Conservation (phyloP, 495 filamentous ascomycete genomes). For the Penicillium ochrochloron region DNA sequence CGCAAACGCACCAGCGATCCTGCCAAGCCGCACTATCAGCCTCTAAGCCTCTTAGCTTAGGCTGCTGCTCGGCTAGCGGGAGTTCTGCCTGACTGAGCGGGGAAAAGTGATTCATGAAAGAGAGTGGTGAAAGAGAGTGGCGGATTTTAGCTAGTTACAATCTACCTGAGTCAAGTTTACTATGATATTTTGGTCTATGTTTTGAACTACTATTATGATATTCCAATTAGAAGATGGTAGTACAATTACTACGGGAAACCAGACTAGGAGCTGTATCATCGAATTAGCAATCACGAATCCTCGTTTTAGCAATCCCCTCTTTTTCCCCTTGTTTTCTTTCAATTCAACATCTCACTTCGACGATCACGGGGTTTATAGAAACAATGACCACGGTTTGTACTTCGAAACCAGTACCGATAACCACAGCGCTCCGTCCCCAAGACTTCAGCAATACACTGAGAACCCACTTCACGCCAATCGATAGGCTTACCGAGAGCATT, state of each 20-base stretch:
- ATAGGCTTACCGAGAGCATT: background rate
- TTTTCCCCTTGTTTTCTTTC: no score
- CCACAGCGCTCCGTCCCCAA: background rate
- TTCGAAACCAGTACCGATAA: background rate
- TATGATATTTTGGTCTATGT: no score
- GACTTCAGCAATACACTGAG: background rate
- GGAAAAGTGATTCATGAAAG: background rate
- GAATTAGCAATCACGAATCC: no score
- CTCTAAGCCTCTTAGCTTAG: background rate
- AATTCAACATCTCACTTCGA: no score
- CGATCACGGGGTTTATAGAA: no score
- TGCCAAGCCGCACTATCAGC: background rate
- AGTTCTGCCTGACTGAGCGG: background rate
- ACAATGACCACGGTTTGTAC: no score
- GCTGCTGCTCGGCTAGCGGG: background rate
- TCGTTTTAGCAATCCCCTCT: no score
- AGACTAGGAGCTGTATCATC: no score
- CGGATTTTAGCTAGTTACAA: background rate
- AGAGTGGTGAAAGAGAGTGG: background rate
- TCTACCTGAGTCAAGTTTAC: background rate
- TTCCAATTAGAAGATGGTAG: no score
- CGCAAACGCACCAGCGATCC: background rate
- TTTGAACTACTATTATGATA: no score
- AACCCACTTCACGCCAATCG: background rate
- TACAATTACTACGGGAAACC: no score